Evolutionary conservation across 176 grass and related monocot genomes (phyloP).

Genomic region (Oryza nivara): DNA sequence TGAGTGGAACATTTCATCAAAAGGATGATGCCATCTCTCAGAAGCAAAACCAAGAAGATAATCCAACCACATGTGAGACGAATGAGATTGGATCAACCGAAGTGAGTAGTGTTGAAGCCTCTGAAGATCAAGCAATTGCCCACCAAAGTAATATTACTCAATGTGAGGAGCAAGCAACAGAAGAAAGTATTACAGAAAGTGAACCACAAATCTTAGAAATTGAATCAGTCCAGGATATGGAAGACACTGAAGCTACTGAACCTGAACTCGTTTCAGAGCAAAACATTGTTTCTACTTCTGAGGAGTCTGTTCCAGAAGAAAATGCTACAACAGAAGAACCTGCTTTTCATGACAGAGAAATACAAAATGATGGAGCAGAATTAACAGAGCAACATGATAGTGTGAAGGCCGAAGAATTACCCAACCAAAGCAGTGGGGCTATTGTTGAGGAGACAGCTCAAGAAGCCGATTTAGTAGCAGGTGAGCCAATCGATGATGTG

Average conservation of each 20-base stretch:
- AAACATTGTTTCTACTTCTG: constrained; percentile 19
- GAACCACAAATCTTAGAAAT: constrained; percentile 11
- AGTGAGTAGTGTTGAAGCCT: constrained; percentile 20
- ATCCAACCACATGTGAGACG: background rate
- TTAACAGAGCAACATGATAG: background rate
- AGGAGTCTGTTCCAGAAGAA: constrained; percentile 35
- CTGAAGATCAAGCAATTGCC: constrained; percentile 20
- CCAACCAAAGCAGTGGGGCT: background rate
- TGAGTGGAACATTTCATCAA: constrained; percentile 20
- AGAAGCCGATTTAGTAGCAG: constrained; percentile 18
- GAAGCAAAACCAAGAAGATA: constrained; percentile 31
- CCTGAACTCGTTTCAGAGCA: background rate
- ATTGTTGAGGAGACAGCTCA: constrained; percentile 9
- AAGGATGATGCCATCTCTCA: constrained; percentile 5
- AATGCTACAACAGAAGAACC: constrained; percentile 9
- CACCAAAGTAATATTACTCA: background rate
- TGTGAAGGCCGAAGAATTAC: constrained; percentile 26
- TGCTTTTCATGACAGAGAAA: constrained; percentile 21
- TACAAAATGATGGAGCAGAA: constrained; percentile 20
- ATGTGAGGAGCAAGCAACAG: constrained; percentile 28
- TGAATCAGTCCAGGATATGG: constrained; percentile 28
- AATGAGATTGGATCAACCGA: constrained; percentile 28
- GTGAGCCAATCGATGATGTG: constrained; percentile 8
- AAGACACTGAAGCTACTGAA: constrained; percentile 8
- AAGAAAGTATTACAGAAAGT: constrained; percentile 30